These are phyloP conservation scores for Pestalotiopsis sp. DNA, from an alignment of 2,329 filamentous ascomycete species.

Conservation along the genomic window DNA sequence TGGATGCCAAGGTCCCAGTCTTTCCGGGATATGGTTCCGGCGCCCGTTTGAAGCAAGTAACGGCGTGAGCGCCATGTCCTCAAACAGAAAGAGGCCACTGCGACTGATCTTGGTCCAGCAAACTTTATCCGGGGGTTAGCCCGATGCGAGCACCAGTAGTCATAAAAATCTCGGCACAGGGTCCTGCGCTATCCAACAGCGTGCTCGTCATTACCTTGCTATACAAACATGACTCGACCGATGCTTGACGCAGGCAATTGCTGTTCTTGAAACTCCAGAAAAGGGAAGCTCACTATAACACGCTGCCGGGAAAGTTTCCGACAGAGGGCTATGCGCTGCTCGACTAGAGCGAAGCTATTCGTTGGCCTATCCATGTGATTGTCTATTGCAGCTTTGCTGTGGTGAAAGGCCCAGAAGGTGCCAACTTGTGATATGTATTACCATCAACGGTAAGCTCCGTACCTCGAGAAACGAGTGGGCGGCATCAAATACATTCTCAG, in stretches of 20 bases:
- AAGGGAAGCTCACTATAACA: background rate
- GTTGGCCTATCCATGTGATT: background rate
- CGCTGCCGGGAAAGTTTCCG: background rate
- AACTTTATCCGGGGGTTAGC: background rate
- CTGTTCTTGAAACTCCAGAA: background rate
- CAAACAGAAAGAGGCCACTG: background rate
- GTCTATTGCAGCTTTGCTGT: background rate
- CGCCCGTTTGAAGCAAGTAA: background rate
- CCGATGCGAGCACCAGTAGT: background rate
- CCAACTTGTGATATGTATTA: no score
- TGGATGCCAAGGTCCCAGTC: background rate
- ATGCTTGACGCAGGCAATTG: background rate
- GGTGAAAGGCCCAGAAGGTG: background rate
- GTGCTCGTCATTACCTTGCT: background rate
- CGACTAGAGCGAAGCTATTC: background rate
- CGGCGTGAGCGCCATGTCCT: background rate
- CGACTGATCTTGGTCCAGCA: background rate
- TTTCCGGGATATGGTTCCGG: background rate
- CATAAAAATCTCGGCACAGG: background rate
- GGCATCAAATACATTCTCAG: background rate
- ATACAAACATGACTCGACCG: background rate
- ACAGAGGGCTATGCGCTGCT: background rate
- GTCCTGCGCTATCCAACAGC: background rate
- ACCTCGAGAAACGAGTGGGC: no score
- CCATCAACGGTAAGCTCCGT: no score